Conservation (phyloP, 306 rosid species). For the Rosa chinensis region DNA sequence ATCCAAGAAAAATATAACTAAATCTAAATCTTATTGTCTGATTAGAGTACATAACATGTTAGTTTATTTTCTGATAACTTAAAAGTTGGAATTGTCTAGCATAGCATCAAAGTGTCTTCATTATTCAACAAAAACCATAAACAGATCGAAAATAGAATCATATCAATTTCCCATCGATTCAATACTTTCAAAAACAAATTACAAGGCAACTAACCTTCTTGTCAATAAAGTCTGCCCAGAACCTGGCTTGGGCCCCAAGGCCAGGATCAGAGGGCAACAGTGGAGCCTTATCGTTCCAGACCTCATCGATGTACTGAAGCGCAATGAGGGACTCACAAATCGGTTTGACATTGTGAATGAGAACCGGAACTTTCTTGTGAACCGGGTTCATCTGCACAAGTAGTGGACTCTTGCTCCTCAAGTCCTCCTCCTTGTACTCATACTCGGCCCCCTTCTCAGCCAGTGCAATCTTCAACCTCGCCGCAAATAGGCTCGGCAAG, state of each 20-base stretch:
- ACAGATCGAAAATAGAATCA: no score
- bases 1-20: no score
- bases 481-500: slow-evolving; percentile 35
- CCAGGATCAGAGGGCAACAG: slow-evolving; percentile 38
- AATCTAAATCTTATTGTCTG: no score
- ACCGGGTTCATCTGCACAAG: slow-evolving; percentile 51
- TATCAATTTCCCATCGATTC: no score
- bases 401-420: slow-evolving; percentile 40
- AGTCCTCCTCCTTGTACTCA: slow-evolving; percentile 33
- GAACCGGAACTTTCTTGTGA: slow-evolving; percentile 56
- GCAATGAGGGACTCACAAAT: slow-evolving; percentile 40
- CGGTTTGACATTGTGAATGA: slow-evolving; percentile 51
- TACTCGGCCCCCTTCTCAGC: slow-evolving; percentile 39
- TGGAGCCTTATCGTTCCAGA: slow-evolving; percentile 29
- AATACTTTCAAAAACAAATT: no score
- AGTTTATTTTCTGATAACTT: no score
- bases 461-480: slow-evolving; percentile 31
- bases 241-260: slow-evolving; percentile 42
- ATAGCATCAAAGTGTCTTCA: no score
- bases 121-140: no score
- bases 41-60: no score
- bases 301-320: slow-evolving; percentile 41
- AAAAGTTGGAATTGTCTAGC: no score
- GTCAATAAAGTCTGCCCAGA: slow-evolving; percentile 43
- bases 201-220: slow-evolving; percentile 25